Conservation (phyloP, 495 filamentous ascomycete genomes). For the Penicillium bovifimosum region DNA sequence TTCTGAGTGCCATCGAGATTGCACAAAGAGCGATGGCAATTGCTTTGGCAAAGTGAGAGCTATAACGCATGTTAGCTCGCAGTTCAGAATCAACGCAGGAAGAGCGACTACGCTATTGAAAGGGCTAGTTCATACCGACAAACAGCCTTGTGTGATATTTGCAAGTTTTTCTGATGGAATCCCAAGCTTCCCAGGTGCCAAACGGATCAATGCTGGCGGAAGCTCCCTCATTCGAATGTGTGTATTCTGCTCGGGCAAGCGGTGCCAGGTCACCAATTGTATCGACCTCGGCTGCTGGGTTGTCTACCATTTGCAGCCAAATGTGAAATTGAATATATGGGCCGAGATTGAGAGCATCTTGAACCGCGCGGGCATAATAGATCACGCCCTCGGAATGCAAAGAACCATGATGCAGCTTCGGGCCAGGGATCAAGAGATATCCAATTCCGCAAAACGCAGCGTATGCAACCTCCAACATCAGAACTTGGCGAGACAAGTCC, state of each 20-base stretch:
- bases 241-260: constrained; percentile 51
- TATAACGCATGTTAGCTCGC: constrained; percentile 25
- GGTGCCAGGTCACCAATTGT: constrained; percentile 53
- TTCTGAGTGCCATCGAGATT: constrained; percentile 91
- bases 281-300: constrained; percentile 47
- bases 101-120: background rate
- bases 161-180: constrained; percentile 78
- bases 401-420: constrained; percentile 47
- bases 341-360: constrained; percentile 67
- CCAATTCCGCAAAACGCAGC: constrained; percentile 88
- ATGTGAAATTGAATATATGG: constrained; percentile 75
- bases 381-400: constrained; percentile 45
- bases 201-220: constrained; percentile 55
- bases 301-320: constrained; percentile 70
- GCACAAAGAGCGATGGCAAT: constrained; percentile 65
- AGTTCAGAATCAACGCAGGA: background rate
- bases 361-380: constrained; percentile 81
- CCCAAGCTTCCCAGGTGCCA: constrained; percentile 89
- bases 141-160: constrained; percentile 76
- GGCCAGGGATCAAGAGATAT: constrained; percentile 76
- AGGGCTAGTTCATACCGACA: constrained; percentile 65
- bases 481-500: constrained; percentile 77
- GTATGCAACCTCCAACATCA: constrained; percentile 87
- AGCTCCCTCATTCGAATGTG: constrained; percentile 26
- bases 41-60: constrained; percentile 76